Conservation (phyloP, 371 early-diverging fungal species). For the Mucor saturninus region DNA sequence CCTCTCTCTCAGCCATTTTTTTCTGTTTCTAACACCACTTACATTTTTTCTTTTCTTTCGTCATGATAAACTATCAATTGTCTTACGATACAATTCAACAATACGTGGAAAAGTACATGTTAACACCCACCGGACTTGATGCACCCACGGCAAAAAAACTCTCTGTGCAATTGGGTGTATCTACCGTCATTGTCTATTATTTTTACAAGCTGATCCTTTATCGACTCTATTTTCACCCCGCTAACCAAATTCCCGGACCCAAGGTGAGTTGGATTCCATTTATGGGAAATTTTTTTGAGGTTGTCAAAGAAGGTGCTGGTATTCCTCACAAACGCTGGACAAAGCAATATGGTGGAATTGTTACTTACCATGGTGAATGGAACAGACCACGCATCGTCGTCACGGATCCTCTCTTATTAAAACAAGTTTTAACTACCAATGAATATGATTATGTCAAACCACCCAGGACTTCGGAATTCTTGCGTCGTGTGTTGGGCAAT, state of each 20-base stretch:
- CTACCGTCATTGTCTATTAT: slow-evolving; percentile 20
- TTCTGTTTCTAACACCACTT: too few relatives aligned
- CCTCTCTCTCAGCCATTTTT: too few relatives aligned
- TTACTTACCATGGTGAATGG: slow-evolving; percentile 56
- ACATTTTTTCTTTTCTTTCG: background rate
- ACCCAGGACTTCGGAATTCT: slow-evolving; percentile 23
- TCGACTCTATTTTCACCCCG: slow-evolving; percentile 52
- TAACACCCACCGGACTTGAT: slow-evolving; percentile 9
- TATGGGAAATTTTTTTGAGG: slow-evolving; percentile 56
- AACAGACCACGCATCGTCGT: slow-evolving; percentile 54
- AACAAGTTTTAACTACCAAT: slow-evolving; percentile 53
- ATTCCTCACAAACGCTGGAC: slow-evolving; percentile 57
- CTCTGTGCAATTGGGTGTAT: slow-evolving; percentile 20
- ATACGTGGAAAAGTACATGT: slow-evolving; percentile 11
- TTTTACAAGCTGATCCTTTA: slow-evolving; percentile 40
- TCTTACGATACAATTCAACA: slow-evolving; percentile 19
- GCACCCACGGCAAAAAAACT: slow-evolving; percentile 8
- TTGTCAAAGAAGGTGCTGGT: slow-evolving; percentile 55
- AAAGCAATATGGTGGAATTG: slow-evolving; percentile 57
- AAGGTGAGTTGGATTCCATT: slow-evolving; percentile 54
- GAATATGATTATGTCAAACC: slow-evolving; percentile 61
- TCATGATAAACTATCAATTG: slow-evolving; percentile 9
- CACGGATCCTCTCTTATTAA: slow-evolving; percentile 56
- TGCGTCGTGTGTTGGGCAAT: slow-evolving; percentile 52
- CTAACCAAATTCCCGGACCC: slow-evolving; percentile 63